Base-by-base conservation (phyloP, 805 yeast genomes). In the Pichia nanzhaoensis region DNA sequence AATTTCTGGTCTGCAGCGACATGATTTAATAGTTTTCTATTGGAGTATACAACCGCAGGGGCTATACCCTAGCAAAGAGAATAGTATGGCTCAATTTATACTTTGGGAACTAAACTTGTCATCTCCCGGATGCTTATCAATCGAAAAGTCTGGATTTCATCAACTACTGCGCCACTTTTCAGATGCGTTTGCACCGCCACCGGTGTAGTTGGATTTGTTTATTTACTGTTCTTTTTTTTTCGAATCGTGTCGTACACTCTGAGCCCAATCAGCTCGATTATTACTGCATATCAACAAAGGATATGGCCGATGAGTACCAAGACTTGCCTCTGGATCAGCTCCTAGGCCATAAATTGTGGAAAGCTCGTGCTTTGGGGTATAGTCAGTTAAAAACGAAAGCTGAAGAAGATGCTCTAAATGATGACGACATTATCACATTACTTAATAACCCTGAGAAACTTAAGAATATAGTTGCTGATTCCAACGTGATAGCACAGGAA, bases 401-500 rank as follows among this genome's bases (percentile, higher is more conserved):
- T 2, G 42, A 46, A 20, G 30, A 28, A 8, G 20, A 41, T 30
- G 27, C 10, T 5, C 3, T 19, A 8, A 17, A 42, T 42, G 36
- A 36, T 14, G 16, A 8, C 21, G 16, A 8, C 21, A 41, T 46
- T 8, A 9, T 4, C n/a, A 13, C 18, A 4, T 78, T 74, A 57
- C 58, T 77, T 48, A 57, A 63, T 16, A 73, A 70, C 45, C 82
- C 88, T 0, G 81, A 76, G 9, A 42, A 73, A 2, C 68, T 81
- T 55, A 79, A 75, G 52, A 69, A 70, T 52, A 72, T 82, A 34
- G 80, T 84, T 7, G 70, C 77, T 3, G 99, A 93, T 59, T 61
- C 82, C 28, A 93, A 93, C 59, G 96, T 89, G 17, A 93, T 84
- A 16, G 95, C 98, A 0, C 95, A 89, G 52, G 98, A 93, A 57